Evolutionary conservation across 768 basidiomycete species (phyloP).

Genomic region (Suillus variegatus): DNA sequence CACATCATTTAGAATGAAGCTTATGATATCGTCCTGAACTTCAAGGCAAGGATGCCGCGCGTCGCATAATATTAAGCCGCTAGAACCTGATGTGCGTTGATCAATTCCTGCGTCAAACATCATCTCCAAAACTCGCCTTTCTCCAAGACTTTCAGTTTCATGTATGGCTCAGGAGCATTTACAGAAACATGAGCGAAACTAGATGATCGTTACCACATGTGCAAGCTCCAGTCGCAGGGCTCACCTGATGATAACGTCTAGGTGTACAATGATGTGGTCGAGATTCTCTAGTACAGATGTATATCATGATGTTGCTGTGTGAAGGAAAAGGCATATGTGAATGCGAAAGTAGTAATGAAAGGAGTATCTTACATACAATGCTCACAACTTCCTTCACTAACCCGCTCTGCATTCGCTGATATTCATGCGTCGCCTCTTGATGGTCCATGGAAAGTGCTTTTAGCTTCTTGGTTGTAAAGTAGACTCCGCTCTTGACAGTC

Average conservation of each 20-base stretch:
- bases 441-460: conserved; percentile 74
- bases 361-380: conserved; percentile 72
- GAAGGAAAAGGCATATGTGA: neutral
- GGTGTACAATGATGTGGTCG: conserved; percentile 81
- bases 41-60: conserved; percentile 97
- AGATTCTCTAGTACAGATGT: conserved; percentile 83
- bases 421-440: conserved; percentile 63
- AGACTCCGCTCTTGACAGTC: conserved; percentile 83
- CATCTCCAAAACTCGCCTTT: conserved; percentile 55
- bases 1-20: conserved; percentile 94
- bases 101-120: conserved; percentile 7
- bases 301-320: conserved; percentile 89
- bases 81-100: conserved; percentile 55
- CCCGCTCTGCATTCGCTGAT: conserved; percentile 72
- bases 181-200: conserved; percentile 93
- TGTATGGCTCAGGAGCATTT: conserved; percentile 83
- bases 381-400: conserved; percentile 92
- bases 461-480: conserved; percentile 80
- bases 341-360: neutral
- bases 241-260: conserved; percentile 91
- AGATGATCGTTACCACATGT: neutral
- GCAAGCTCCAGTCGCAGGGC: conserved; percentile 9
- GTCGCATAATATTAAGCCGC: conserved; percentile 77
- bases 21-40: conserved; percentile 92
- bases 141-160: conserved; percentile 79